Conservation (phyloP, 2,329 filamentous ascomycete genomes). For the Tolypocladium inflatum region DNA sequence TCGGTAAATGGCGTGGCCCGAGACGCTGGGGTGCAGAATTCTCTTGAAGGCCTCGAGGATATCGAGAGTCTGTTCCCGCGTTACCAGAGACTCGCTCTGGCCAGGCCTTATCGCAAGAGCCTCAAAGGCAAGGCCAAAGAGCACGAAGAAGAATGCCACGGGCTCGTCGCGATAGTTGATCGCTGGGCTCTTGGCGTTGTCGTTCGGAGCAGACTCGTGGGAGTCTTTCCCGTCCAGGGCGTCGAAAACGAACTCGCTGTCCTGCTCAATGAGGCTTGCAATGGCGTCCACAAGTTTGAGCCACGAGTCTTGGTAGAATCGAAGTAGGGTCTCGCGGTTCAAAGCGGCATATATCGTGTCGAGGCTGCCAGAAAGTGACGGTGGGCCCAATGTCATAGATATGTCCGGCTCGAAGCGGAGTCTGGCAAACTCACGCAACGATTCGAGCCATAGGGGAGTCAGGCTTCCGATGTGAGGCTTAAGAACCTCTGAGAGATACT, state of each 20-base stretch:
- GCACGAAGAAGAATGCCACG: constrained; percentile 96
- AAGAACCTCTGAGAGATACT: constrained; percentile 79
- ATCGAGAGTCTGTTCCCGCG: constrained; percentile 71
- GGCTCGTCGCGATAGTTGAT: constrained; percentile 98
- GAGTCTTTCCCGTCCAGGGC: constrained; percentile 78
- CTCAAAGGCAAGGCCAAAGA: constrained; percentile 95
- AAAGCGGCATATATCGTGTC: constrained; percentile 92
- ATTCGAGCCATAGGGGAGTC: constrained; percentile 89
- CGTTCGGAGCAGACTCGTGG: constrained; percentile 35
- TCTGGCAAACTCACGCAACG: constrained; percentile 84
- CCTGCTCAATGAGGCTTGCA: constrained; percentile 91
- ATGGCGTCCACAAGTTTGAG: constrained; percentile 94
- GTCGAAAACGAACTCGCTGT: constrained; percentile 96
- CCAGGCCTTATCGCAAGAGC: constrained; percentile 73
- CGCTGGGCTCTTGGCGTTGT: constrained; percentile 55
- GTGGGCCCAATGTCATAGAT: constrained; percentile 76
- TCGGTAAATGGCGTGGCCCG: constrained; percentile 91
- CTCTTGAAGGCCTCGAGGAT: constrained; percentile 90
- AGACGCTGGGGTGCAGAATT: constrained; percentile 88
- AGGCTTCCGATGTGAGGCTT: constrained; percentile 83
- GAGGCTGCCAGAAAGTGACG: constrained; percentile 72
- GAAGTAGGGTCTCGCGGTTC: constrained; percentile 85
- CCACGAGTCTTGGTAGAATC: constrained; percentile 97
- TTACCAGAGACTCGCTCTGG: constrained; percentile 43
- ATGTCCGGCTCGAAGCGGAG: constrained; percentile 95